Conservation (phyloP, 2,329 filamentous ascomycete species). For the Fusarium staphyleae region DNA sequence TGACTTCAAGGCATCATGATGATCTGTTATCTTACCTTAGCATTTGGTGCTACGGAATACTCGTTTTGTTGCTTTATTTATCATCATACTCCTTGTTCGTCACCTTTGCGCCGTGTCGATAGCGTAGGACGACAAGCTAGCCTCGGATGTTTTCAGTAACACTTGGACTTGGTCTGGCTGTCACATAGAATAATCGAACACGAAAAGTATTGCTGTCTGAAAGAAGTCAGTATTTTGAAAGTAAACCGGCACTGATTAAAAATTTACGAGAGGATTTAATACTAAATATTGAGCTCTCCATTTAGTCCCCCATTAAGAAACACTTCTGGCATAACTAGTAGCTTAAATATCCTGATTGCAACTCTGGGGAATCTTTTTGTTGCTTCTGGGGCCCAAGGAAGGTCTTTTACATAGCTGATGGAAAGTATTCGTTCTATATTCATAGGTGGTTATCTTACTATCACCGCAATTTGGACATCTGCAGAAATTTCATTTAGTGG, state of each 20-base stretch:
- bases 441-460: constrained; percentile 4
- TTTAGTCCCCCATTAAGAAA: constrained; percentile 20
- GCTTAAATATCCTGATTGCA: constrained; percentile 5
- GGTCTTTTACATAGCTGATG: fast-evolving
- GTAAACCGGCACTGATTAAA: fast-evolving
- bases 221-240: background rate
- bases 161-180: constrained; percentile 3
- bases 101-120: too few species aligned
- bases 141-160: too few species aligned
- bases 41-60: too few species aligned
- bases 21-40: too few species aligned
- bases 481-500: too few species aligned
- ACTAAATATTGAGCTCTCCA: too few species aligned
- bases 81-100: too few species aligned
- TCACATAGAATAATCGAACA: constrained; percentile 37
- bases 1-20: too few species aligned
- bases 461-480: too few species aligned
- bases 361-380: fast-evolving
- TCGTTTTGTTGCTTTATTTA: too few species aligned
- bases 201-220: constrained; percentile 32
- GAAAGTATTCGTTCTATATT: constrained; percentile 1
- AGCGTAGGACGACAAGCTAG: too few species aligned
- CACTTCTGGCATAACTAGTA: constrained; percentile 26
- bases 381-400: fast-evolving
- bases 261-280: constrained; percentile 31